A percentile compares a stretch with the other conserved stretches of the same genome.
phyloP scores from a whole-genome alignment of 768 basidiomycete species.

The Phylloporus sp. region DNA sequence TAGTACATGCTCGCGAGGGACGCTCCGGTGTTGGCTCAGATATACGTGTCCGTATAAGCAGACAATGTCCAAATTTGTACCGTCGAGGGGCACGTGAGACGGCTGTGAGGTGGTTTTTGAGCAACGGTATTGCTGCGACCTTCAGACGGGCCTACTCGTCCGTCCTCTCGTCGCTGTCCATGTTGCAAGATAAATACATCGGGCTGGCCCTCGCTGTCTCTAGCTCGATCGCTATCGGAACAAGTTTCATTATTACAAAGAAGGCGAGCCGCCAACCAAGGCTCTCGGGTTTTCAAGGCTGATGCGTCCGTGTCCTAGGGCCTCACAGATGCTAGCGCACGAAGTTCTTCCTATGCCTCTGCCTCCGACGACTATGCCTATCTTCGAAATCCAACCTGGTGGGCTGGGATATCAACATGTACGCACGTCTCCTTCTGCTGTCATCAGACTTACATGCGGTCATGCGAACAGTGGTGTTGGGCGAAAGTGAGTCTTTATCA shows the following conservation, averaged over 20 bases:
- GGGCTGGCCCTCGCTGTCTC: slow-evolving; percentile 86
- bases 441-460: slow-evolving; percentile 5
- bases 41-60: no score
- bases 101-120: neutral
- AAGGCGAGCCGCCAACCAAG: slow-evolving; percentile 52
- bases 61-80: slow-evolving; percentile 13
- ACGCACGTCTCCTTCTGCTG: slow-evolving; percentile 34
- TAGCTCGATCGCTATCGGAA: slow-evolving; percentile 83
- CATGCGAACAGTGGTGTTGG: slow-evolving; percentile 72
- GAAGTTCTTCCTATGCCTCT: slow-evolving; percentile 42
- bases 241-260: slow-evolving; percentile 98
- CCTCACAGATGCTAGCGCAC: slow-evolving; percentile 75
- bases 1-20: no score
- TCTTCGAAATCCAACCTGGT: slow-evolving; percentile 91
- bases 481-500: slow-evolving; percentile 64
- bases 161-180: slow-evolving; percentile 23
- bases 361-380: slow-evolving; percentile 85
- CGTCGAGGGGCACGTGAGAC: slow-evolving; percentile 17
- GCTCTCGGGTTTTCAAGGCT: slow-evolving; percentile 7
- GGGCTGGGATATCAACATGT: slow-evolving; percentile 93
- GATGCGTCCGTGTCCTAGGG: slow-evolving; percentile 49
- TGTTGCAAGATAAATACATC: slow-evolving; percentile 94
- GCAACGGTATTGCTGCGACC: slow-evolving; percentile 6
- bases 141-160: slow-evolving; percentile 5
- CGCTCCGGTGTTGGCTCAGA: no score